A percentile compares a stretch with the other conserved stretches of the same genome.
Conservation (phyloP, 257 asterid species). For the Solanum acaule region DNA sequence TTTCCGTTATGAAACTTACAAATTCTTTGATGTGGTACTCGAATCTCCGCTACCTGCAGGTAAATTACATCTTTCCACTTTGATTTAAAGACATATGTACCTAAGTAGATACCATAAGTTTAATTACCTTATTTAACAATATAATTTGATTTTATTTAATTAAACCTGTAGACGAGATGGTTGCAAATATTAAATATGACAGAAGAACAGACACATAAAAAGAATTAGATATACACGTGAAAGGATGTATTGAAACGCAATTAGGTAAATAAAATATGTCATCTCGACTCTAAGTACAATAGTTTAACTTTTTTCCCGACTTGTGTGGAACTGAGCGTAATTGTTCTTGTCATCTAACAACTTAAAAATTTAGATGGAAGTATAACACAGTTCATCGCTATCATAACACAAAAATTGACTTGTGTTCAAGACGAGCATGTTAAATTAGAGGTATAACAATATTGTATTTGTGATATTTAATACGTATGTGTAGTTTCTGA, state of each 20-base stretch:
- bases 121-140: too few species aligned
- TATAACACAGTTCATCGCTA: not conserved
- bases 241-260: not conserved
- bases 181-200: too few species aligned
- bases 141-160: too few species aligned
- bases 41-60: not conserved
- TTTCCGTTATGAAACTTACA: not conserved
- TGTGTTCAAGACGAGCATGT: not conserved
- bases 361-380: not conserved
- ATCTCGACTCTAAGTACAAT: not conserved
- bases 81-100: too few species aligned
- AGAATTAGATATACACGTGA: not conserved
- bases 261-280: not conserved
- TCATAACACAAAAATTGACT: not conserved
- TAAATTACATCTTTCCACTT: too few species aligned
- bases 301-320: too few species aligned
- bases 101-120: too few species aligned
- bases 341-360: not conserved
- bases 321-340: too few species aligned
- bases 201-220: too few species aligned
- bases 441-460: not conserved
- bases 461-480: not conserved
- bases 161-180: too few species aligned
- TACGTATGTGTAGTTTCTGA: not conserved
- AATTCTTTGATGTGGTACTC: not conserved